Evolutionary conservation across 2,329 filamentous ascomycete genomes (phyloP).

Genomic region (Epicoccum nigrum): DNA sequence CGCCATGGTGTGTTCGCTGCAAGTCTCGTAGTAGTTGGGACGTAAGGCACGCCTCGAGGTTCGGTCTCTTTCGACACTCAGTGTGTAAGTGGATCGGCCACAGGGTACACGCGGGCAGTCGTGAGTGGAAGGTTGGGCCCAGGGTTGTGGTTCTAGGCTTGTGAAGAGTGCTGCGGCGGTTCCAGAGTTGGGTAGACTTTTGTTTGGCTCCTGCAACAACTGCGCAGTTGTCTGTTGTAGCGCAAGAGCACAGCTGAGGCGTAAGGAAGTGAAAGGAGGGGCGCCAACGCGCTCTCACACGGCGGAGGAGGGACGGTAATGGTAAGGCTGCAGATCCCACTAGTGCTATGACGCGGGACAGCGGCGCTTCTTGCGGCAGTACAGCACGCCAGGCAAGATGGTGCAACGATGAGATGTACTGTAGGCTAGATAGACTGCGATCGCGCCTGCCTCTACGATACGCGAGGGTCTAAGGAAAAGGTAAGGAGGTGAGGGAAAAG

Average conservation of each 20-base stretch:
- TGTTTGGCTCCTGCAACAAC: constrained; percentile 1
- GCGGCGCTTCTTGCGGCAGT: constrained; percentile 13
- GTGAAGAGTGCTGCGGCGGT: constrained; percentile 1
- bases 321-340: constrained; percentile 16
- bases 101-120: constrained; percentile 1
- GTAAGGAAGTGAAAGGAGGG: constrained; percentile 7
- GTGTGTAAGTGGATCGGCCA: background rate
- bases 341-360: constrained; percentile 20
- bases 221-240: background rate
- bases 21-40: background rate
- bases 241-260: background rate
- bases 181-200: constrained; percentile 7
- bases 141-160: background rate
- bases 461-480: background rate
- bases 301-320: constrained; percentile 14
- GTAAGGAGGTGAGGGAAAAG: background rate
- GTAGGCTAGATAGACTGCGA: no score
- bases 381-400: background rate
- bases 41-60: background rate
- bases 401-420: background rate
- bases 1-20: constrained; percentile 29
- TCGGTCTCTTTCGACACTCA: background rate
- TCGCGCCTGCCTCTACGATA: constrained; percentile 1
- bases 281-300: constrained; percentile 13
- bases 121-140: background rate